Conservation (phyloP, 352 stramenopile genomes). For the Bremia lactucae region DNA sequence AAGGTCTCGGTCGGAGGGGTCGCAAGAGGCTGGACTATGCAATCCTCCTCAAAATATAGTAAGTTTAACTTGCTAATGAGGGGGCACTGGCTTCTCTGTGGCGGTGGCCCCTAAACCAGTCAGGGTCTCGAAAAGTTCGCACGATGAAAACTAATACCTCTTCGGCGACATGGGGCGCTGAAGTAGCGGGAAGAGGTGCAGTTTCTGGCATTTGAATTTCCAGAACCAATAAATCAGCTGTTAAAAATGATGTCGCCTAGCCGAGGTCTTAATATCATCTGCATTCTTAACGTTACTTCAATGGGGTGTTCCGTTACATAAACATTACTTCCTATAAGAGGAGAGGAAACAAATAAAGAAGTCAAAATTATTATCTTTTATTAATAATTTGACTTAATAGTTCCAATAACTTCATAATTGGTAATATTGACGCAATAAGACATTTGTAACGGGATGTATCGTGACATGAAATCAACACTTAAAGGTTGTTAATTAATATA, state of each 20-base stretch:
- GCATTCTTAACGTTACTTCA: too few species aligned
- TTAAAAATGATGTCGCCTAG: neutral
- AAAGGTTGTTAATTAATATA: too few species aligned
- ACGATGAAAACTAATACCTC: constrained; percentile 16
- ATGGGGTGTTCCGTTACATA: too few species aligned
- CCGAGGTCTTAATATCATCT: neutral
- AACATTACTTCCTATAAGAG: too few species aligned
- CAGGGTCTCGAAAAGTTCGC: constrained; percentile 9
- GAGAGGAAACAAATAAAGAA: too few species aligned
- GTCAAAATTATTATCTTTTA: too few species aligned
- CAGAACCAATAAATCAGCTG: neutral
- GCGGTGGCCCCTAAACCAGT: constrained; percentile 16
- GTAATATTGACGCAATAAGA: too few species aligned
- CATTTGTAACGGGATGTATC: too few species aligned
- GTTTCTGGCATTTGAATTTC: constrained; percentile 1
- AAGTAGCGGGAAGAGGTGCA: constrained; percentile 24
- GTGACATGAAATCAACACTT: too few species aligned
- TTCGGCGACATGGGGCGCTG: neutral
- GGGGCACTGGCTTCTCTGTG: constrained; percentile 10
- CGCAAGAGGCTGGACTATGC: constrained; percentile 2
- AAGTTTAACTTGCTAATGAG: constrained; percentile 2
- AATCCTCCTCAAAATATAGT: constrained; percentile 9
- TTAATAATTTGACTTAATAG: too few species aligned
- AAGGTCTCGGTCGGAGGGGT: constrained; percentile 6
- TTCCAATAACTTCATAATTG: too few species aligned